Conservation (phyloP, 2,329 filamentous ascomycete genomes). For the Lojkania enalia region DNA sequence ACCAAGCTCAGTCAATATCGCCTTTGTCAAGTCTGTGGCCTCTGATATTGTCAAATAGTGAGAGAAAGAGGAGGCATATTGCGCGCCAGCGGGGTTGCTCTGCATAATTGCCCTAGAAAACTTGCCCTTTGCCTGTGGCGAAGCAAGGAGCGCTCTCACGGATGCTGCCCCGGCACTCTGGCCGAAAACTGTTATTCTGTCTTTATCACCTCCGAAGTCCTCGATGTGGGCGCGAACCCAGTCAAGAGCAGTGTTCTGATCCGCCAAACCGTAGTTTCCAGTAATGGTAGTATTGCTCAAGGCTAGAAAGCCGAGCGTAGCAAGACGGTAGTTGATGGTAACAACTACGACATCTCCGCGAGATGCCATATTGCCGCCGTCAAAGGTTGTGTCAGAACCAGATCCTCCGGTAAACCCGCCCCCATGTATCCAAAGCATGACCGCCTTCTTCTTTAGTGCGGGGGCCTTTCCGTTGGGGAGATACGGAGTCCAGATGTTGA, state of each 20-base stretch:
- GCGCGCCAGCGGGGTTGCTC: constrained; percentile 27
- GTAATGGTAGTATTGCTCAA: constrained; percentile 49
- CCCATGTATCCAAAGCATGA: constrained; percentile 54
- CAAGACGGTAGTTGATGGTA: constrained; percentile 49
- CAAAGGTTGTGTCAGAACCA: constrained; percentile 50
- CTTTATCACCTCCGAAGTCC: constrained; percentile 42
- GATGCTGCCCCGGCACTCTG: constrained; percentile 42
- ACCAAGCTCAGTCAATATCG: constrained; percentile 28
- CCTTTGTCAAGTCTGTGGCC: constrained; percentile 21
- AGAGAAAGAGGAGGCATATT: constrained; percentile 26
- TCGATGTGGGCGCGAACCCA: constrained; percentile 52
- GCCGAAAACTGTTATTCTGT: constrained; percentile 43
- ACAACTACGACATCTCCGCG: constrained; percentile 52
- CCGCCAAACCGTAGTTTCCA: constrained; percentile 56
- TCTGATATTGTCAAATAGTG: constrained; percentile 31
- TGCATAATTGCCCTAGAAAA: constrained; percentile 53
- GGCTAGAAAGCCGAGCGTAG: constrained; percentile 41
- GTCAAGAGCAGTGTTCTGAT: constrained; percentile 55
- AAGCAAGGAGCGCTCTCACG: constrained; percentile 55
- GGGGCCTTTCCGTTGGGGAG: constrained; percentile 34
- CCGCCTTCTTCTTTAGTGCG: constrained; percentile 42
- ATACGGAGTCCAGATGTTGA: constrained; percentile 46
- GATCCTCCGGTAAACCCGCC: constrained; percentile 49
- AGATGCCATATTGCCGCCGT: constrained; percentile 52
- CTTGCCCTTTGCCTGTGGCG: constrained; percentile 52